Base-by-base conservation (phyloP, 345 rosid species). In the Arabis alpina region DNA sequence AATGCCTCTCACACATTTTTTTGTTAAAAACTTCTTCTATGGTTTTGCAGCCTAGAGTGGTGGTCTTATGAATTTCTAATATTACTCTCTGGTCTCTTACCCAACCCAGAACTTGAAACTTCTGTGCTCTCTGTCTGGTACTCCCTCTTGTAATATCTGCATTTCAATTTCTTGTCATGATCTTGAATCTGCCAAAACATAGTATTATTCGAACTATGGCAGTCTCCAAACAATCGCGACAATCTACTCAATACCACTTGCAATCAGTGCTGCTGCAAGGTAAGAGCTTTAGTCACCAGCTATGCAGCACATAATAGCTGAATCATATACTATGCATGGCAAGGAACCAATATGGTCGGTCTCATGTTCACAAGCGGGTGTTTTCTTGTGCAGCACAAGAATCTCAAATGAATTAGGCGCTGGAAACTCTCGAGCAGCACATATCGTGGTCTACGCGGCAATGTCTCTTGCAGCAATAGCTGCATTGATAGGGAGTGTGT, bases 31-130 rank as follows among this genome's bases (percentile, higher is more conserved):
- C 16, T 11, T 19, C 37, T 54, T 27, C 63, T 57, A 1, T 63
- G 34, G 1, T 36, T 28, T 43, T 65, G 82, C 83, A 91, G 97
- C 86, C 85, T 93, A 12, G 94, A 89, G 69, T 91, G 97, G 97
- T 93, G 98, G 97, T 93, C 98, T 59, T 93, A 76, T 79, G 98
- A 93, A 78, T 69, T 88, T 51, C 78, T 93, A 19, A 68, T 82
- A 67, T 69, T 93, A 80, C 80, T 91, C 36, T 93, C 96, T 16
- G 98, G 98, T 23, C 77, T 93, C 40, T 64, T 91, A 41, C 89
- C 92, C 42, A 88, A 88, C 68, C 93, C 96, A 4, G 62, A 86
- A 81, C 92, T 90, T 15, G 97, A 88, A 79, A 85, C 97, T 72
- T 91, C 97, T 12, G 96, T 88, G 54, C 85, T 91, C 19, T 87